Percentiles rank a stretch among this genome's conserved stretches.
Evolutionary conservation across 345 rosid genomes (phyloP).

Genomic region (Gossypium mustelinum): DNA sequence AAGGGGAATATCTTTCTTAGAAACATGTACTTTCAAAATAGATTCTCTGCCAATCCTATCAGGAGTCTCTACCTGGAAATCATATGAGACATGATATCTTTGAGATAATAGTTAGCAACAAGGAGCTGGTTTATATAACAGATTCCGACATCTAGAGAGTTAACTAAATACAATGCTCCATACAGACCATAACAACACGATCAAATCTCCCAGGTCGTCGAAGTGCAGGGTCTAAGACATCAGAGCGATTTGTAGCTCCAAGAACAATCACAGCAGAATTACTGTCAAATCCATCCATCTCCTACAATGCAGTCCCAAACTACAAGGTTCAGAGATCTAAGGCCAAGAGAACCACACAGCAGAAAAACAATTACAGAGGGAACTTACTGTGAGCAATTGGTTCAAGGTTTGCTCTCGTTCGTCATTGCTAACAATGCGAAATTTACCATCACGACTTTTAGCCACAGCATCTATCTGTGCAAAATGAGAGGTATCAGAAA

Average conservation of each 20-base stretch:
- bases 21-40: conserved; percentile 77
- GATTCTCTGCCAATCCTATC: conserved; percentile 91
- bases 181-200: conserved; percentile 83
- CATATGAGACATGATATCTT: conserved; percentile 10
- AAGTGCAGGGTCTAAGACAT: conserved; percentile 93
- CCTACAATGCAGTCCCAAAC: conserved; percentile 43
- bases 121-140: conserved; percentile 9
- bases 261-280: conserved; percentile 92
- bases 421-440: conserved; percentile 77
- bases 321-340: not conserved
- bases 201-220: conserved; percentile 98
- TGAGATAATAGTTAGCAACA: conserved; percentile 4
- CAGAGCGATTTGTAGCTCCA: conserved; percentile 96
- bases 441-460: conserved; percentile 93
- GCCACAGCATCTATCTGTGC: conserved; percentile 98
- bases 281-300: conserved; percentile 99
- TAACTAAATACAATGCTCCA: conserved; percentile 11
- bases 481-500: not conserved
- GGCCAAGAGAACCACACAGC: not conserved
- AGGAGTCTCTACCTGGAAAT: conserved; percentile 79
- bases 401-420: conserved; percentile 99
- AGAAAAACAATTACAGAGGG: conserved; percentile 7
- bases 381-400: conserved; percentile 84
- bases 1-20: conserved; percentile 80
- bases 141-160: conserved; percentile 14